phyloP scores from a whole-genome alignment of 257 asterid species.

The Coffea eugenioides region DNA sequence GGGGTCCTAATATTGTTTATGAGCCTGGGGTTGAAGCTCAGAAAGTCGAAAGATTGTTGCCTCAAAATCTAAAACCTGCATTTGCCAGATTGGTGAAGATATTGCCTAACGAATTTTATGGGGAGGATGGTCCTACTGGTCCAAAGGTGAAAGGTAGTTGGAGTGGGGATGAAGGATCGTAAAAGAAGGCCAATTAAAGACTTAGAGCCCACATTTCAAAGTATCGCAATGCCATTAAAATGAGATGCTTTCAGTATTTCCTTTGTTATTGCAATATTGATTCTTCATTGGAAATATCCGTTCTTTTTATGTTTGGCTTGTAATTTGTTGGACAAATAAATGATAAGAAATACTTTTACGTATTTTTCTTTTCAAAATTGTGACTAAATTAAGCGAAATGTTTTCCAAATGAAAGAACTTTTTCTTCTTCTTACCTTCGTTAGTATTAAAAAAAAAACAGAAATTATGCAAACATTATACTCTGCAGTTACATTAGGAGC shows the following conservation, averaged over 20 bases:
- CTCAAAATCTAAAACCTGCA: slow-evolving; percentile 26
- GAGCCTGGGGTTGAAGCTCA: slow-evolving; percentile 40
- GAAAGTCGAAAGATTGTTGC: slow-evolving; percentile 28
- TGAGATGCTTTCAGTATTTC: too few relatives aligned
- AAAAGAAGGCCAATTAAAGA: neutral
- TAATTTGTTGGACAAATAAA: neutral
- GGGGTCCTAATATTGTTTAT: slow-evolving; percentile 73
- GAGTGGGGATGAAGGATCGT: slow-evolving; percentile 54
- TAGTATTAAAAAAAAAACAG: too few relatives aligned
- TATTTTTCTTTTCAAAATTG: neutral
- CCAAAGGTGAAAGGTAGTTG: slow-evolving; percentile 69
- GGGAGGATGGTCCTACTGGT: slow-evolving; percentile 76
- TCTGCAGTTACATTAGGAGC: too few relatives aligned
- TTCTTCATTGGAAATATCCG: too few relatives aligned
- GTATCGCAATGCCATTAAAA: neutral
- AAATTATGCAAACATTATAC: too few relatives aligned
- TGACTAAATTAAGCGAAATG: neutral
- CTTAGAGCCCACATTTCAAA: neutral
- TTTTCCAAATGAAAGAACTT: too few relatives aligned
- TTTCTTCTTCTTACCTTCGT: too few relatives aligned
- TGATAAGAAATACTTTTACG: neutral
- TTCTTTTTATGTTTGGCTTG: neutral
- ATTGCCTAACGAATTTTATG: slow-evolving; percentile 62
- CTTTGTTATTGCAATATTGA: too few relatives aligned
- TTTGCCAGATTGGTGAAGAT: slow-evolving; percentile 37